Evolutionary conservation across 2,329 filamentous ascomycete species (phyloP).

Genomic region (Claviceps africana): DNA sequence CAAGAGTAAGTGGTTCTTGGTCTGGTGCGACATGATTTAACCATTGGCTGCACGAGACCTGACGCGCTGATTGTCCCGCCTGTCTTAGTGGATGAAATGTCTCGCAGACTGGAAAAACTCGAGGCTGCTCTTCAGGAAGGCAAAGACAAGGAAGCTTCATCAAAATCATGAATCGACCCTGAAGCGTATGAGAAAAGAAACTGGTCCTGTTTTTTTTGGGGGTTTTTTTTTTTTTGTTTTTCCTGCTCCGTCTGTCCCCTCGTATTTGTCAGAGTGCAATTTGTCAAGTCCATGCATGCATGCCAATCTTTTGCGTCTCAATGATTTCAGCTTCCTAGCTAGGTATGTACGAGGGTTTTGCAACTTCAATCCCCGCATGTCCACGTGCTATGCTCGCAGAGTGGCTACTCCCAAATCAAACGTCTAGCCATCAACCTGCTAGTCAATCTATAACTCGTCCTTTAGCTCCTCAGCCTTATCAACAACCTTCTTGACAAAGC

Average conservation of each 20-base stretch:
- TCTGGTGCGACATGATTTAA: neutral
- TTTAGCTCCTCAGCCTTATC: constrained; percentile 38
- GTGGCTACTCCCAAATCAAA: neutral
- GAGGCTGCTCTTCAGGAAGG: constrained; percentile 56
- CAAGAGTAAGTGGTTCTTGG: constrained; percentile 55
- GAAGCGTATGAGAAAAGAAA: neutral
- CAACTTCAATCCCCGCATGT: neutral
- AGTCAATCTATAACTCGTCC: constrained; percentile 25
- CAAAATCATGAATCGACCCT: constrained; percentile 18
- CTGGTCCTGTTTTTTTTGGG: neutral
- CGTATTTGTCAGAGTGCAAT: neutral
- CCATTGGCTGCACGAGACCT: neutral
- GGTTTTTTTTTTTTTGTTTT: neutral
- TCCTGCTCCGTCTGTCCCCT: neutral
- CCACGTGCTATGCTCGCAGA: neutral
- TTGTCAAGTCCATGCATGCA: neutral
- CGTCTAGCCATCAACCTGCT: constrained; percentile 1
- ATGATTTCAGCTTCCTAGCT: neutral
- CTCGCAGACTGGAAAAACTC: constrained; percentile 67
- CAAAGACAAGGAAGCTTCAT: constrained; percentile 29
- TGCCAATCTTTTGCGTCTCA: neutral
- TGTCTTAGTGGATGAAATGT: constrained; percentile 80
- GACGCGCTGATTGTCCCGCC: constrained; percentile 6
- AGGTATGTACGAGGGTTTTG: neutral
- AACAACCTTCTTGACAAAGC: constrained; percentile 51